Base-by-base conservation (phyloP, 2,329 filamentous ascomycete species). In the Colletotrichum sp. region DNA sequence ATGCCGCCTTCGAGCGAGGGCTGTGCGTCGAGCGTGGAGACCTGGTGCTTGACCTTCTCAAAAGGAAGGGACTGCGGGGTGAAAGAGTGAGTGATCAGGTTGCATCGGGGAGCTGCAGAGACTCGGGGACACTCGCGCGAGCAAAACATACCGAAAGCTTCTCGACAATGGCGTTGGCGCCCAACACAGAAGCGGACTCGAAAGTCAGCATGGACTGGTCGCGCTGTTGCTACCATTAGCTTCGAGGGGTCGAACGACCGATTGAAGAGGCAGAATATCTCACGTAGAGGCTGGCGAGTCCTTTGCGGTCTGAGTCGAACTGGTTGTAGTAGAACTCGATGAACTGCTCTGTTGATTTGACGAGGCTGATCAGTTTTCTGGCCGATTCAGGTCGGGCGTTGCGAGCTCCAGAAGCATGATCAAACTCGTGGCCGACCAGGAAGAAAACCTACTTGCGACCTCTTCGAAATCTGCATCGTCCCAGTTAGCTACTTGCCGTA, bases 171-270 rank as follows among this genome's bases (percentile, higher is more conserved):
- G 84, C 83, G 28, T 80, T 82, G 43, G 87, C 86, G 78, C 96
- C 96, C 82, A 92, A 88, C 76, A 91, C 85, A 16, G 93, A 92
- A 60, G 88, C 81, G 63, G 90, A 93, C 90, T 99, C 95, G 82
- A 98, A 99, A 67, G 96, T 98, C 86, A 99, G 90, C 94, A 98
- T 98, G 65, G 97, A 99, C 77, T 93, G 85, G 6, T 94, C 91
- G 82, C 94, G 92, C 95, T 98, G 36, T 39, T 59, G 18, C 30
- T 36, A 28, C 24, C 13, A 18, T 76, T 66, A 74, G 59, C 34
- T 34, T 71, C n/a, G 24, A 28, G 15, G n/a, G 61, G 9, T 16
- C 26, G 13, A 12, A 10, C 6, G 12, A 36, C 6, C 7, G 48
- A 48, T 48, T n/a, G 9, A 12, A 48, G 18, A 21, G n/a, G 39